Evolutionary conservation across 2,329 filamentous ascomycete species (phyloP), one percentile per base, ranked within the genome.

Genomic region (Chaetomium sp.): DNA sequence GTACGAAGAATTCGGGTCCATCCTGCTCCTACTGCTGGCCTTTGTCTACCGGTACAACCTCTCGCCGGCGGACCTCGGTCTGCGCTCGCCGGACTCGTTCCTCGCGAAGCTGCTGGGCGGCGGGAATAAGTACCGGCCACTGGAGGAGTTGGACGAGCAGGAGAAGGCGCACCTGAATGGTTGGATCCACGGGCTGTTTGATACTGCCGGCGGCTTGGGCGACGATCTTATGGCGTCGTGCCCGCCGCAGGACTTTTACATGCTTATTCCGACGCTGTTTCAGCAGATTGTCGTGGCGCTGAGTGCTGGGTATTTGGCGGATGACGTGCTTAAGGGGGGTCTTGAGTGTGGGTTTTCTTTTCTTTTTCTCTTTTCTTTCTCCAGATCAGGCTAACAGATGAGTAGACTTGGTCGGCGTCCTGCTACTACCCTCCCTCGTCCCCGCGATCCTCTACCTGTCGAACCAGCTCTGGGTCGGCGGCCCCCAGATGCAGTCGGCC

Each of bases 201-300:
- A 89, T 60, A 83, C 80, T 6, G 80, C 83, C 10, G 82, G 84
- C 38, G 87, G 87, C 0, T 80, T 94, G 3, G 84, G 84, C 6
- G 89, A 94, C 64, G 89, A 92, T 56, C 74, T 92, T 6, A 89
- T 92, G 81, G 85, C 87, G 7, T 87, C 87, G 1, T 94, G 89
- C 63, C 84, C 86, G 1, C 89, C 89, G 1, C 88, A 91, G 65
- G 85, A 91, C 41, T 94, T 94, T 67, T 92, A 92, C 64, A 73
- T 88, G 14, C 76, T 94, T 4, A 83, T 91, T 11, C 87, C 89
- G 1, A 86, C 87, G 0, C 72, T 94, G 0, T 91, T 92, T 66
- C 80, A 86, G 61, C 86, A 90, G 62, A 89, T 87, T 43, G 80
- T 90, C 0, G 74, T 87, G 38, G 89, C 87, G 1, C 84, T 84